phyloP scores from a whole-genome alignment of 768 basidiomycete species.

The Russula ochroleuca region DNA sequence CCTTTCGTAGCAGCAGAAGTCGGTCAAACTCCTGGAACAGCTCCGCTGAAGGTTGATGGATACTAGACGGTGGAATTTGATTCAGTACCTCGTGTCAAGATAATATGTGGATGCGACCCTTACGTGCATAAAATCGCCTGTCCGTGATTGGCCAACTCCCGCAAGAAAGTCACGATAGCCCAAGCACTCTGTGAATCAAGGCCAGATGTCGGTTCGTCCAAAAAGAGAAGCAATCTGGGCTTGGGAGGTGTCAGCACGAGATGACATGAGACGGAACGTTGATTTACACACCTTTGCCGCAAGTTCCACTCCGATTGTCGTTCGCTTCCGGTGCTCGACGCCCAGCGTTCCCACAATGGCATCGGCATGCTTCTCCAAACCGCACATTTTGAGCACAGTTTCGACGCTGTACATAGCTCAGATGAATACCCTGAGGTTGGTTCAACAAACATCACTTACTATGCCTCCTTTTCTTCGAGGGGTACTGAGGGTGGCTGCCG shows the following conservation, averaged over 20 bases:
- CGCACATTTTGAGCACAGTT: constrained; percentile 56
- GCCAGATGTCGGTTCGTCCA: constrained; percentile 86
- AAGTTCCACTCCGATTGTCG: constrained; percentile 83
- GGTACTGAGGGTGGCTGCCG: constrained; percentile 69
- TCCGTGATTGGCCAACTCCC: constrained; percentile 71
- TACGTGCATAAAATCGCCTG: constrained; percentile 90
- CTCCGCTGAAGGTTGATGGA: constrained; percentile 73
- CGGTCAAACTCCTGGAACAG: constrained; percentile 82
- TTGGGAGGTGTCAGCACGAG: constrained; percentile 27
- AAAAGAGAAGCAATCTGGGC: constrained; percentile 77
- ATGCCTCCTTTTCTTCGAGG: constrained; percentile 67
- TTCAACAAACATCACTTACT: constrained; percentile 44
- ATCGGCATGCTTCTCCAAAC: constrained; percentile 59
- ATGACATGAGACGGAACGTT: no score
- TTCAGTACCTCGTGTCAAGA: not conserved
- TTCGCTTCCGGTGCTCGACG: constrained; percentile 72
- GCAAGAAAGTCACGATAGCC: constrained; percentile 73
- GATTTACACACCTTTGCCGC: constrained; percentile 55
- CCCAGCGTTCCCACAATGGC: constrained; percentile 64
- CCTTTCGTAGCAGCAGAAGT: constrained; percentile 68
- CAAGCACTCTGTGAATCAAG: constrained; percentile 85
- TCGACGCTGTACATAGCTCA: constrained; percentile 40
- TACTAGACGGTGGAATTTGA: constrained; percentile 18
- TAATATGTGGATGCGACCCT: constrained; percentile 29
- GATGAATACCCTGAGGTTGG: not conserved